phyloP scores from a whole-genome alignment of 2,329 filamentous ascomycete genomes.

The Neonectria neomacrospora region DNA sequence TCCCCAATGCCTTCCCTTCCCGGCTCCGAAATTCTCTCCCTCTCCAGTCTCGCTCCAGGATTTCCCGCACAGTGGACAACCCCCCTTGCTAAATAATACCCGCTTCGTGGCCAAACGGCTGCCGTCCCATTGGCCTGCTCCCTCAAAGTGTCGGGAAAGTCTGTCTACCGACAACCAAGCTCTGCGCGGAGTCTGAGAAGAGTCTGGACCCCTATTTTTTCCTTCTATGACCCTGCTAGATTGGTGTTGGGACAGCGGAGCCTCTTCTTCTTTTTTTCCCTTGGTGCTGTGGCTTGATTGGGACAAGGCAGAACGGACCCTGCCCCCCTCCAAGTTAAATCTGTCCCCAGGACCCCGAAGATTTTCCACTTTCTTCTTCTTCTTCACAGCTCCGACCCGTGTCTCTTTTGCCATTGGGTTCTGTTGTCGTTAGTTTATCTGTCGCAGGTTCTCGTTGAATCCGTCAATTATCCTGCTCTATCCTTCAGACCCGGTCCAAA shows the following conservation, averaged over 20 bases:
- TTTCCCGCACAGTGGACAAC: constrained; percentile 39
- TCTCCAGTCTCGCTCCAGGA: constrained; percentile 28
- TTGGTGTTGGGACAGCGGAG: constrained; percentile 25
- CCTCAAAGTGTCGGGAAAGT: neutral
- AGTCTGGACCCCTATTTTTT: constrained; percentile 42
- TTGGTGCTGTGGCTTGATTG: constrained; percentile 38
- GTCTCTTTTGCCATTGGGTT: neutral
- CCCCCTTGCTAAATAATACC: neutral
- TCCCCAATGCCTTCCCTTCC: neutral
- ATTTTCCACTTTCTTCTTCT: constrained; percentile 13
- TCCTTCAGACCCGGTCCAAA: neutral
- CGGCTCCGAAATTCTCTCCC: neutral
- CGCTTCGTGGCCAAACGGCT: constrained; percentile 28
- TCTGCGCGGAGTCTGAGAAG: constrained; percentile 2
- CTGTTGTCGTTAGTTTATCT: neutral
- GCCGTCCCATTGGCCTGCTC: constrained; percentile 31
- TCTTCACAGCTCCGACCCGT: constrained; percentile 9
- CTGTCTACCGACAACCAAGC: neutral
- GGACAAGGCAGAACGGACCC: constrained; percentile 32
- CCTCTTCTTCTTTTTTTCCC: neutral
- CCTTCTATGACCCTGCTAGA: neutral
- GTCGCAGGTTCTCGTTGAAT: neutral
- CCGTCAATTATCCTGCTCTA: neutral
- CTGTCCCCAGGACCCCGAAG: constrained; percentile 5
- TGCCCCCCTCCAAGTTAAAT: constrained; percentile 23